Percentiles rank a stretch among this genome's conserved stretches.
Evolutionary conservation across 305 asterid genomes (phyloP).

Genomic region (Rubia balearica): DNA sequence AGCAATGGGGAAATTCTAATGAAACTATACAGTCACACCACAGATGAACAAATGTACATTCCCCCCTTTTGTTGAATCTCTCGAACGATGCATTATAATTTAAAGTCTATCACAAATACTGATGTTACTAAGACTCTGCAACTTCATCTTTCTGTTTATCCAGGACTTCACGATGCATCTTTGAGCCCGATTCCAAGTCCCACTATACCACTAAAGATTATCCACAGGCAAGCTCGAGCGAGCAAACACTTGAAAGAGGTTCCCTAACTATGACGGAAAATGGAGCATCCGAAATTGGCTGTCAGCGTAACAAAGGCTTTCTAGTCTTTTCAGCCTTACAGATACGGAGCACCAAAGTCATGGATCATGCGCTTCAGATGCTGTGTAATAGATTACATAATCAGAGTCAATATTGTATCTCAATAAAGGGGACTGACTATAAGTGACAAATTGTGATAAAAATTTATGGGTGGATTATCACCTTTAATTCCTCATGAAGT

Average conservation of each 20-base stretch:
- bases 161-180: background rate
- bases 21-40: slow-evolving; percentile 8
- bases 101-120: background rate
- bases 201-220: background rate
- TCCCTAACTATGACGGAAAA: background rate
- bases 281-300: background rate
- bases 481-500: slow-evolving; percentile 83
- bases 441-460: slow-evolving; percentile 6
- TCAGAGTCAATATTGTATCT: slow-evolving; percentile 15
- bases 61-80: background rate
- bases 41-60: background rate
- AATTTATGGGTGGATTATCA: slow-evolving; percentile 26
- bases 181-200: background rate
- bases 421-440: slow-evolving; percentile 6
- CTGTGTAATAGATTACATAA: slow-evolving; percentile 35
- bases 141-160: slow-evolving; percentile 3
- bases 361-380: slow-evolving; percentile 76
- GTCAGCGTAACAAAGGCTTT: slow-evolving; percentile 10
- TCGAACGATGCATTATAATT: background rate
- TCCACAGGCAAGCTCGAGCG: slow-evolving; percentile 9
- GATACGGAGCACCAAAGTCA: slow-evolving; percentile 52
- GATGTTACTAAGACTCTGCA: background rate
- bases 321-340: slow-evolving; percentile 34
- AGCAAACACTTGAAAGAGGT: background rate
- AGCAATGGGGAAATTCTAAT: background rate